Conservation (phyloP, 805 yeast genomes). For the Geotrichum ghanense region DNA sequence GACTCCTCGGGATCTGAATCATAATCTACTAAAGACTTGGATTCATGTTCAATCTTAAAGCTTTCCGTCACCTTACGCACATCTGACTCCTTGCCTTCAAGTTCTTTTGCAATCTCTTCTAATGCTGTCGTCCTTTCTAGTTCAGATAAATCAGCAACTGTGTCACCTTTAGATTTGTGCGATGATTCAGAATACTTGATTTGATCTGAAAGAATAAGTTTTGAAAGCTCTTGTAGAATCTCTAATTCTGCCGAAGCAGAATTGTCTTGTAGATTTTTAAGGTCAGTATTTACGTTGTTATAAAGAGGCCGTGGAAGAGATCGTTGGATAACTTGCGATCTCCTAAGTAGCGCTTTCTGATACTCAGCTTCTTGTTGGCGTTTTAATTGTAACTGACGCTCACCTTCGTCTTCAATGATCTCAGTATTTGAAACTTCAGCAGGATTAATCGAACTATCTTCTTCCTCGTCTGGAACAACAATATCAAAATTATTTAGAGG, state of each 20-base stretch:
- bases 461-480: constrained; percentile 26
- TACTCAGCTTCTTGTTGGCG: constrained; percentile 12
- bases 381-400: constrained; percentile 18
- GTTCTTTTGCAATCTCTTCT: constrained; percentile 11
- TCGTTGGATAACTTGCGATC: constrained; percentile 38
- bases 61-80: constrained; percentile 2
- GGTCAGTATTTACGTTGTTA: constrained; percentile 4
- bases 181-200: constrained; percentile 14
- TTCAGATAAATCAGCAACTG: constrained; percentile 17
- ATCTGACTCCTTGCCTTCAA: not conserved
- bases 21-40: constrained; percentile 3
- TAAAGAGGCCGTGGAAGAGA: constrained; percentile 27
- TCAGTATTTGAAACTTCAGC: constrained; percentile 8
- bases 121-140: constrained; percentile 4
- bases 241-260: constrained; percentile 10
- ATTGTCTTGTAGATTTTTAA: not conserved
- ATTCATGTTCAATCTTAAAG: constrained; percentile 6
- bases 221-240: constrained; percentile 14
- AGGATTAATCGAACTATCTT: constrained; percentile 5
- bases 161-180: constrained; percentile 7
- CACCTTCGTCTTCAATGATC: constrained; percentile 21
- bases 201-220: constrained; percentile 20
- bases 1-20: constrained; percentile 3
- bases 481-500: constrained; percentile 30
- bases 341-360: constrained; percentile 23